Conservation (phyloP, 2,329 filamentous ascomycete species). For the Penicillium hesseltinei region DNA sequence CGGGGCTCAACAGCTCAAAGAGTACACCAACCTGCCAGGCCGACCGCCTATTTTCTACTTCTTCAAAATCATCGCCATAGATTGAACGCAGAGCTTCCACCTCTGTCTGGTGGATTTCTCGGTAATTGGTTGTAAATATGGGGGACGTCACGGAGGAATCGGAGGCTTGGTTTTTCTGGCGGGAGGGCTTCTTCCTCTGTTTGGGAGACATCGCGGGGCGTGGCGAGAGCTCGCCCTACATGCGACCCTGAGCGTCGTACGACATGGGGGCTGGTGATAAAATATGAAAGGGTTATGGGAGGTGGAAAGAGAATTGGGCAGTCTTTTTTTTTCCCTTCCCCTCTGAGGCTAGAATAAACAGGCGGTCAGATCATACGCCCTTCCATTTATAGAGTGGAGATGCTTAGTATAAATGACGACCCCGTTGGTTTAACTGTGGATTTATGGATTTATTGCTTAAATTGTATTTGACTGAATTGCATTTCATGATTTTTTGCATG, state of each 20-base stretch:
- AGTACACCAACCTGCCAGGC: conserved; percentile 74
- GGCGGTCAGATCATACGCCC: conserved; percentile 24
- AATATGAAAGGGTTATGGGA: not conserved
- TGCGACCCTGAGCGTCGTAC: conserved; percentile 18
- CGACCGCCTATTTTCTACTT: conserved; percentile 64
- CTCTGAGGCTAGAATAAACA: conserved; percentile 14
- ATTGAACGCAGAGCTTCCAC: conserved; percentile 81
- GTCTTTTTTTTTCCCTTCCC: conserved; percentile 7
- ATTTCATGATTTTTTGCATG: not conserved
- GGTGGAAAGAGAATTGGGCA: conserved; percentile 5
- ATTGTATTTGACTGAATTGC: not conserved
- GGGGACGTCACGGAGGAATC: conserved; percentile 34
- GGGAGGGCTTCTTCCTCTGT: conserved; percentile 41
- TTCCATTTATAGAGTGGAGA: conserved; percentile 16
- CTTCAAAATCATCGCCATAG: conserved; percentile 82
- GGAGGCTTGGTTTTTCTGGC: conserved; percentile 37
- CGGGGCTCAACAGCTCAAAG: conserved; percentile 6
- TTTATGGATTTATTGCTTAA: not conserved
- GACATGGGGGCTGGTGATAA: conserved; percentile 12
- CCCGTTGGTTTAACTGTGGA: not conserved
- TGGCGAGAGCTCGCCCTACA: conserved; percentile 30
- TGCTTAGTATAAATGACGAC: conserved; percentile 9
- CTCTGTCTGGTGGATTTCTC: conserved; percentile 83
- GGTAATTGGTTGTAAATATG: conserved; percentile 60
- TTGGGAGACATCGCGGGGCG: conserved; percentile 47